Conservation (phyloP, 2,329 filamentous ascomycete genomes). For the Domatiomyces catenatus region DNA sequence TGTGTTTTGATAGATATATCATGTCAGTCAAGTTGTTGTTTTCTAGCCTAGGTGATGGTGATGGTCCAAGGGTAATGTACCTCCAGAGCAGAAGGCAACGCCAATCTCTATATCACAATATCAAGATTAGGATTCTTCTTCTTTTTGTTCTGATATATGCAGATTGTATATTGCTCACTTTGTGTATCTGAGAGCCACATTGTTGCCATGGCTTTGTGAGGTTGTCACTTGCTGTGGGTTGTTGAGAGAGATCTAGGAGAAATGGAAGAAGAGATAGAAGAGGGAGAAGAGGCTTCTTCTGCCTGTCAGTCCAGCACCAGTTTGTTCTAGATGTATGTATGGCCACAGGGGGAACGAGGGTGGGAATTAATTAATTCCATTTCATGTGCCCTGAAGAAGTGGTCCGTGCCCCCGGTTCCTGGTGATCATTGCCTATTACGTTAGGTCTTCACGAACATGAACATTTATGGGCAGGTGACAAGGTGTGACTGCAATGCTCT, state of each 20-base stretch:
- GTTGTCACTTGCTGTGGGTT: neutral
- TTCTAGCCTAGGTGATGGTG: too few species aligned
- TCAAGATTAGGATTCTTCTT: slow-evolving; percentile 14
- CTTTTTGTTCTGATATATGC: neutral
- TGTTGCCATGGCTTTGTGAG: slow-evolving; percentile 46
- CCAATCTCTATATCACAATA: slow-evolving; percentile 60
- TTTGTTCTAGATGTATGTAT: neutral
- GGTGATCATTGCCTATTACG: neutral
- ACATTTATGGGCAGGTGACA: neutral
- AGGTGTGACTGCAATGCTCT: neutral
- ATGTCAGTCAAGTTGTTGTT: too few species aligned
- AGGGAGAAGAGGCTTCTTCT: neutral
- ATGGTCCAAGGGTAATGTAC: slow-evolving; percentile 41
- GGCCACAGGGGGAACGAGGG: neutral
- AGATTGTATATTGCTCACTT: slow-evolving; percentile 45
- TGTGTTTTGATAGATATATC: slow-evolving; percentile 11
- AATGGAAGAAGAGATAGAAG: neutral
- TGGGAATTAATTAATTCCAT: neutral
- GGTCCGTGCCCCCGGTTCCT: neutral
- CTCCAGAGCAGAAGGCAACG: slow-evolving; percentile 92
- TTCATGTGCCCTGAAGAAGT: neutral
- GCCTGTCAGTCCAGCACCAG: neutral
- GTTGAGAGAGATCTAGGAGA: neutral
- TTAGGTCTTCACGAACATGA: neutral
- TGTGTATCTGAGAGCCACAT: slow-evolving; percentile 96